Conservation (phyloP, 345 rosid genomes). For the Camelina neglecta region DNA sequence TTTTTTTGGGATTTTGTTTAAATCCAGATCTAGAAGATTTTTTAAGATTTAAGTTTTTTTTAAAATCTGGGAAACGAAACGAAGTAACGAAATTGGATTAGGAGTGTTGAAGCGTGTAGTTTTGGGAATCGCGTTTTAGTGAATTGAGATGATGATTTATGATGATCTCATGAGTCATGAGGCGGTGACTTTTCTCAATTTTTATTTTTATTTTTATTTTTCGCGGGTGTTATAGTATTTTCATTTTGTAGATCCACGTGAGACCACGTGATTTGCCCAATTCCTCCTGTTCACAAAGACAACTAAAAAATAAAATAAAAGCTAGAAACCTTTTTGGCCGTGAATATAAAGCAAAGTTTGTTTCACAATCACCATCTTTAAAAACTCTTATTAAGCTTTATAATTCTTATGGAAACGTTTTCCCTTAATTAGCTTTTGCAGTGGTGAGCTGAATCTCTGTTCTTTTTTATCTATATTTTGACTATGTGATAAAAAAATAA, state of each 20-base stretch:
- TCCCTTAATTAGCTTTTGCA: background rate
- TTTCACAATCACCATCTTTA: background rate
- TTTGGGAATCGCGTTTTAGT: slow-evolving; percentile 10
- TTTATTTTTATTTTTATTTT: slow-evolving; percentile 17
- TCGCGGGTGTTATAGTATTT: slow-evolving; percentile 26
- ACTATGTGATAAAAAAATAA: slow-evolving; percentile 9
- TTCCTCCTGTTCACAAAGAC: background rate
- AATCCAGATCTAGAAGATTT: slow-evolving; percentile 32
- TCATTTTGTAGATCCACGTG: slow-evolving; percentile 40
- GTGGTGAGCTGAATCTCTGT: background rate
- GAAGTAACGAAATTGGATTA: background rate
- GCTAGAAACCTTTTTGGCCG: background rate
- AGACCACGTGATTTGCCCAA: slow-evolving; percentile 37
- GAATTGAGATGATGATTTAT: background rate
- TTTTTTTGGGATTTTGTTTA: background rate
- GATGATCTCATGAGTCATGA: slow-evolving; percentile 7
- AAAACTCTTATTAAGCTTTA: no score
- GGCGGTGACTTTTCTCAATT: slow-evolving; percentile 35
- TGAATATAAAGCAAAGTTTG: background rate
- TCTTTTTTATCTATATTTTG: background rate
- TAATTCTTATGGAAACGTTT: background rate
- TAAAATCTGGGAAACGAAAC: background rate
- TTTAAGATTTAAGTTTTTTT: slow-evolving; percentile 7
- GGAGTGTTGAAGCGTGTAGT: slow-evolving; percentile 6
- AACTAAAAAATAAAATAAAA: background rate